A percentile compares a stretch with the other conserved stretches of the same genome.
phyloP scores from a whole-genome alignment of 352 stramenopile genomes.

The Pythium aphanidermatum region DNA sequence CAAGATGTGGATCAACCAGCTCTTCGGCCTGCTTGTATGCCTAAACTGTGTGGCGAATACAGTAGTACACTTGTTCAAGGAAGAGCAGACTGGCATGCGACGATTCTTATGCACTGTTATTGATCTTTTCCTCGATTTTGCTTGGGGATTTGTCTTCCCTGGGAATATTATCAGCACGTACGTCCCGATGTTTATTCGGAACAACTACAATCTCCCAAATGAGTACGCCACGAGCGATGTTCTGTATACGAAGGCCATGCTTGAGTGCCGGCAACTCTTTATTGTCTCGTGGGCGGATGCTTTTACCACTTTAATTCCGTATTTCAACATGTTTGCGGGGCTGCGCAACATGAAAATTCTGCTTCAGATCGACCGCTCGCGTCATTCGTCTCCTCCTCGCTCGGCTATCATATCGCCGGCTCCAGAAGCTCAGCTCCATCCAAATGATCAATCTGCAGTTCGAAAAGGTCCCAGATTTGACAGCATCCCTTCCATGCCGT shows the following conservation, averaged over 20 bases:
- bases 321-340: slow-evolving; percentile 24
- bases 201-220: slow-evolving; percentile 11
- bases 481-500: neutral
- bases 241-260: slow-evolving; percentile 10
- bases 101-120: slow-evolving; percentile 20
- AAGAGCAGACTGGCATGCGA: slow-evolving; percentile 13
- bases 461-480: too few species aligned
- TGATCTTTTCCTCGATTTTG: slow-evolving; percentile 23
- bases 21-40: slow-evolving; percentile 18
- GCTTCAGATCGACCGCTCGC: slow-evolving; percentile 8
- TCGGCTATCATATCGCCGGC: too few species aligned
- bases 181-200: slow-evolving; percentile 12
- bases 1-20: slow-evolving; percentile 27
- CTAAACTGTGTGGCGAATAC: slow-evolving; percentile 22
- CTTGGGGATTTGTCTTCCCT: slow-evolving; percentile 23
- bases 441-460: too few species aligned
- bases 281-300: slow-evolving; percentile 18
- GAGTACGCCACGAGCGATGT: slow-evolving; percentile 20
- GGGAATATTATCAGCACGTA: slow-evolving; percentile 23
- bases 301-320: slow-evolving; percentile 21
- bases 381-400: too few species aligned
- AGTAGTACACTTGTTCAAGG: slow-evolving; percentile 13
- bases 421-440: too few species aligned
- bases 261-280: slow-evolving; percentile 28
- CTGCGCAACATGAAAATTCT: slow-evolving; percentile 26